These are phyloP conservation scores for Fusarium keratoplasticum DNA, from an alignment of 2,329 filamentous ascomycete species.

Conservation along the genomic window DNA sequence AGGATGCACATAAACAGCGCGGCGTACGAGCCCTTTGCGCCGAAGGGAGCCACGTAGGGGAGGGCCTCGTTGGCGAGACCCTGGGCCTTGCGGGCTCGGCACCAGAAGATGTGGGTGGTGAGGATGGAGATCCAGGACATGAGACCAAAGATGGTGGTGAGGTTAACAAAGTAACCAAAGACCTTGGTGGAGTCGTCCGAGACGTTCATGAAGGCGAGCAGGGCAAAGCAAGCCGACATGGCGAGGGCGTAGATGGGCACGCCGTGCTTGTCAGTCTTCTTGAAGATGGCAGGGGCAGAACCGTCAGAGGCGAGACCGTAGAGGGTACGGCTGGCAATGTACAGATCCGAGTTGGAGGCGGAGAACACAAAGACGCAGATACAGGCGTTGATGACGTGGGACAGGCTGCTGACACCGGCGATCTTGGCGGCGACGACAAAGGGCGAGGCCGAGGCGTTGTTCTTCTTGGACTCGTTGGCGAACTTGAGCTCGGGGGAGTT, in stretches of 20 bases:
- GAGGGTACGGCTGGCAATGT: conserved; percentile 79
- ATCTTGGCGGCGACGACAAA: conserved; percentile 80
- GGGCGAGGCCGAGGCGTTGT: conserved; percentile 66
- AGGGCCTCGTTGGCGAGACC: conserved; percentile 65
- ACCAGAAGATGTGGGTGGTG: conserved; percentile 75
- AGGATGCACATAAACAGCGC: conserved; percentile 78
- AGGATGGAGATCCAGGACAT: conserved; percentile 76
- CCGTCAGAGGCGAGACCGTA: conserved; percentile 79
- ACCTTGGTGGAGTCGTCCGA: conserved; percentile 65
- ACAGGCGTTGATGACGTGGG: conserved; percentile 78
- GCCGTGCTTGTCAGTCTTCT: conserved; percentile 76
- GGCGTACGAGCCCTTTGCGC: conserved; percentile 74
- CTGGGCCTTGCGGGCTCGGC: conserved; percentile 71
- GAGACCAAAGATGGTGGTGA: conserved; percentile 75
- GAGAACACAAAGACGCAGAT: conserved; percentile 83
- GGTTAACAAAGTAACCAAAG: conserved; percentile 75
- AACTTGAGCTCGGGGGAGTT: conserved; percentile 70
- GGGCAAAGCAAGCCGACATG: conserved; percentile 69
- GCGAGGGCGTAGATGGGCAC: conserved; percentile 76
- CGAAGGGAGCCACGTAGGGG: conserved; percentile 77
- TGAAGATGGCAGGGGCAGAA: conserved; percentile 78
- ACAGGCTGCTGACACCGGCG: conserved; percentile 71
- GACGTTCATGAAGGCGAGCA: conserved; percentile 77
- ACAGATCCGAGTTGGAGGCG: conserved; percentile 81
- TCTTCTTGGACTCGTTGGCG: conserved; percentile 57